These are phyloP conservation scores for Melastoma malabathricum DNA, from an alignment of 345 rosid genomes.

Conservation along the genomic window DNA sequence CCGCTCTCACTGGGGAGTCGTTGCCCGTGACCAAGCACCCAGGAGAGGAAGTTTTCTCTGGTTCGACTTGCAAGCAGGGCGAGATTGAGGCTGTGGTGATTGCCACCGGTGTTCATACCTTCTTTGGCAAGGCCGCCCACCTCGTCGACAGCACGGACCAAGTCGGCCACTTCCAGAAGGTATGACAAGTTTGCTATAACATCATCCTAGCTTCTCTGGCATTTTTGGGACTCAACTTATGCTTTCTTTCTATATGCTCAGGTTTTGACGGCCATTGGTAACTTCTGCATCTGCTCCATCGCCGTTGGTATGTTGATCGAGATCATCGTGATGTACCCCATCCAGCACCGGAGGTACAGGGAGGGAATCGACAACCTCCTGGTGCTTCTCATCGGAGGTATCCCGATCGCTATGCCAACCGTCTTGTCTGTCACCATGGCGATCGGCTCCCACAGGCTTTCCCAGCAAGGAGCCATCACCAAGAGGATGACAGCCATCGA, in stretches of 20 bases:
- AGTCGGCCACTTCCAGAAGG: slow-evolving; percentile 42
- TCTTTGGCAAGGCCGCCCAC: slow-evolving; percentile 47
- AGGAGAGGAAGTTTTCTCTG: slow-evolving; percentile 28
- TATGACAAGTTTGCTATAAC: slow-evolving; percentile 4
- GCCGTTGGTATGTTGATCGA: slow-evolving; percentile 30
- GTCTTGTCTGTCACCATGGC: slow-evolving; percentile 48
- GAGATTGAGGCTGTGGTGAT: slow-evolving; percentile 39
- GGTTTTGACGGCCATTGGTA: slow-evolving; percentile 31
- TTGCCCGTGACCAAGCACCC: slow-evolving; percentile 33
- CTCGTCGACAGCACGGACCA: slow-evolving; percentile 39
- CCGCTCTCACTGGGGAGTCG: slow-evolving; percentile 41
- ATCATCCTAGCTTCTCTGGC: not conserved
- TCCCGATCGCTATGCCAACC: slow-evolving; percentile 47
- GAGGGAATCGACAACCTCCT: slow-evolving; percentile 37
- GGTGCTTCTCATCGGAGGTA: slow-evolving; percentile 45
- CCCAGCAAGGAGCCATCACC: slow-evolving; percentile 42
- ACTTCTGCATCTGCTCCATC: slow-evolving; percentile 45
- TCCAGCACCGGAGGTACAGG: slow-evolving; percentile 28
- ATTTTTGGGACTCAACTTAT: not conserved
- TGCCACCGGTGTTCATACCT: slow-evolving; percentile 46
- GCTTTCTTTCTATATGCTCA: slow-evolving; percentile 2
- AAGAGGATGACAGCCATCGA: slow-evolving; percentile 51
- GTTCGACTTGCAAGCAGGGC: slow-evolving; percentile 47
- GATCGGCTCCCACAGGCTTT: slow-evolving; percentile 38
- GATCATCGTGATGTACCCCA: slow-evolving; percentile 28